Base-by-base conservation (phyloP, 1,284 basidiomycete genomes). In the Sphagnurus paluster region DNA sequence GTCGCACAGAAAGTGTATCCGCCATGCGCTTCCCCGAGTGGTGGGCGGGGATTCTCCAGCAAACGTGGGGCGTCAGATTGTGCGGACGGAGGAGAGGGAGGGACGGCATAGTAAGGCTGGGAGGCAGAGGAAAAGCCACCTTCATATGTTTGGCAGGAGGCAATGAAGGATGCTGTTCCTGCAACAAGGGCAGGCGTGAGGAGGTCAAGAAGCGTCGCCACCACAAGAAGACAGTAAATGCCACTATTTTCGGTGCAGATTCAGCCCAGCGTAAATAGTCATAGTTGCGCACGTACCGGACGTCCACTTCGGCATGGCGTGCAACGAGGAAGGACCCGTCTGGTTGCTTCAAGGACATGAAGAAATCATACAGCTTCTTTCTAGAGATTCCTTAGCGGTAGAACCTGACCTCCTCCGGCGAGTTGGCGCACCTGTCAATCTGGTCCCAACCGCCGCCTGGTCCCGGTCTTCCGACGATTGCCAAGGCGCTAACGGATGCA, bases 1-100 rank as follows among this genome's bases (percentile, higher is more conserved):
- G 95, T 72, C 1, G 92, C 84, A 62, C 97, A 99, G 62, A 90
- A 97, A 0, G 95, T 92, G 68, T 99, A 99, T 0, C 97, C 97
- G 5, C 97, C 97, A 56, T 99, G 97, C 0, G 97, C 95, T 68
- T 99, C 97, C 39, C 95, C 90, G 32, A 94, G 77, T 5, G 86
- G 71, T 16, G 79, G 87, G 10, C 81, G 77, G 2, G 81, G 74
- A 7, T 63, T 64, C 1, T 65, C 56, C 23, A 75, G 66, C 21
- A 68, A 60, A 4, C 34, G 42, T 6, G 35, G 3, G 14, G 24
- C 29, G 14, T n/a, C 3, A 25, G 45, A 30, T 4, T 7, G 48
- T 49, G 10, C 58, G 56, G 17, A 58, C 59, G 28, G 64, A 58
- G 43, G 57, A 55, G 3, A 53, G 42, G 8, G 62, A 50, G 13